Evolutionary conservation across 78 protist species (phyloP).

Genomic region (Protostelium mycophagum): DNA sequence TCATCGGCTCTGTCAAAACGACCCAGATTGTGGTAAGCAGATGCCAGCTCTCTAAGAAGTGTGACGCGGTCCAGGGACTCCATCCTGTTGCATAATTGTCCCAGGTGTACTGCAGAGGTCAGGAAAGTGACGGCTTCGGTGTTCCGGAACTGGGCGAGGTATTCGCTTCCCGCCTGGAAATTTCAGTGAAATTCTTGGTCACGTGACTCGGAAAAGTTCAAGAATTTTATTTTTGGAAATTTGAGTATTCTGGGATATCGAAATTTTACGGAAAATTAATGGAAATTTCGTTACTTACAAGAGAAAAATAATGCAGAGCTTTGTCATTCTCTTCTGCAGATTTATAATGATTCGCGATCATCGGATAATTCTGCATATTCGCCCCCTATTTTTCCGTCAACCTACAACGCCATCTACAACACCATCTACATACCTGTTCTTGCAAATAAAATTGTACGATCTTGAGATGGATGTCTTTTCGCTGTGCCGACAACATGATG

Average conservation of each 20-base stretch:
- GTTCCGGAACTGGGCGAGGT: not conserved
- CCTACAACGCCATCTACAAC: conserved; percentile 2
- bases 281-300: too few relatives aligned
- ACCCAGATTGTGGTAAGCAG: not conserved
- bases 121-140: not conserved
- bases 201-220: not conserved
- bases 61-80: not conserved
- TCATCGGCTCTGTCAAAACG: not conserved
- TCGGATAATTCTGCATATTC: not conserved
- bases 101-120: not conserved
- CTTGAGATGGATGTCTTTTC: conserved; percentile 62
- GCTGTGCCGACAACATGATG: conserved; percentile 49
- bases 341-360: conserved; percentile 44
- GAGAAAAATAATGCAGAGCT: conserved; percentile 20
- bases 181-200: not conserved
- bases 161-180: not conserved
- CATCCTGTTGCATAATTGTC: not conserved
- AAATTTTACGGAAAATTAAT: too few relatives aligned
- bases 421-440: conserved; percentile 24
- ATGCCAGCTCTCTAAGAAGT: not conserved
- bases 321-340: conserved; percentile 39
- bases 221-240: too few relatives aligned
- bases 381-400: not conserved
- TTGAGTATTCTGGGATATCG: too few relatives aligned
- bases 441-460: conserved; percentile 29